A percentile compares a stretch with the other conserved stretches of the same genome.
Evolutionary conservation across 257 asterid species (phyloP).

Genomic region (Haberlea rhodopensis): DNA sequence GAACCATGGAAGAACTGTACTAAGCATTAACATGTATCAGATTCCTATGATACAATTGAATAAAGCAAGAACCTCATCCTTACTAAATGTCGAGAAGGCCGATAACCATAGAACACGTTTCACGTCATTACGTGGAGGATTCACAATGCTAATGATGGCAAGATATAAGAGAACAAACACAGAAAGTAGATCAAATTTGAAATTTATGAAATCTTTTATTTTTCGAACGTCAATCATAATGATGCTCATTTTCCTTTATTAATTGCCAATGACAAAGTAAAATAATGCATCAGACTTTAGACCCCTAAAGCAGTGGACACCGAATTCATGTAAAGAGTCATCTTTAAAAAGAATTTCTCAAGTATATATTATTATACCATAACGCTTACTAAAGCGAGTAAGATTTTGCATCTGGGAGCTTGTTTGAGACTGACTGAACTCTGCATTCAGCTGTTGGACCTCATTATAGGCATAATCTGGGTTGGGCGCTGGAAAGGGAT

Average conservation of each 20-base stretch:
- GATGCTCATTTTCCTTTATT: background rate
- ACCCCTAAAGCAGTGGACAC: background rate
- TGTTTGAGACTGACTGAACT: conserved; percentile 39
- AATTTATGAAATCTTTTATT: too few relatives aligned
- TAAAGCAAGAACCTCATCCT: background rate
- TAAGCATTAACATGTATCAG: background rate
- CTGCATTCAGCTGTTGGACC: conserved; percentile 29
- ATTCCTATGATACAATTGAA: background rate
- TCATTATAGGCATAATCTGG: conserved; percentile 52
- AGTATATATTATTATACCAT: conserved; percentile 36
- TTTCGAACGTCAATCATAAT: background rate
- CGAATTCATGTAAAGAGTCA: background rate
- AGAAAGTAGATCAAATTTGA: background rate
- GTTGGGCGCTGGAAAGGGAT: conserved; percentile 50
- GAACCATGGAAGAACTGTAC: background rate
- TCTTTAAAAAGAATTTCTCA: background rate
- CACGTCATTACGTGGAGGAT: too few relatives aligned
- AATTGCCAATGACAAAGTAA: background rate
- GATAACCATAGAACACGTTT: background rate
- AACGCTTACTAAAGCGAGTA: conserved; percentile 32
- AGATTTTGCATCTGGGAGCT: conserved; percentile 42
- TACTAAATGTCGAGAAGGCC: background rate
- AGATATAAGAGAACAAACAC: background rate
- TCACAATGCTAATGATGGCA: too few relatives aligned
- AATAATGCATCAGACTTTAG: background rate